Base-by-base conservation (phyloP, 768 basidiomycete species). In the Termitomyces sp. region DNA sequence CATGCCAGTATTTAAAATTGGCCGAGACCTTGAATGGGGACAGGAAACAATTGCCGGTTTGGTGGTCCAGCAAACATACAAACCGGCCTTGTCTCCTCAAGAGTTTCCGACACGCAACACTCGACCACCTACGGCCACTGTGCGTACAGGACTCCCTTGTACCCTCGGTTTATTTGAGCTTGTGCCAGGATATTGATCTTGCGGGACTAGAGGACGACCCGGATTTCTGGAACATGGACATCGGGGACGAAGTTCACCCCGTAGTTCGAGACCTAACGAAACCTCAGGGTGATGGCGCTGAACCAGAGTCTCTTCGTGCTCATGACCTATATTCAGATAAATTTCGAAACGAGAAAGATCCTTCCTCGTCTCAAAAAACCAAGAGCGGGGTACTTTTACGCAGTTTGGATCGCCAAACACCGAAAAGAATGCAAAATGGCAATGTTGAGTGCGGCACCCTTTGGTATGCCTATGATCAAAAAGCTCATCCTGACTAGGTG, bases 41-140 rank as follows among this genome's bases (percentile, higher is more conserved):
- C 62, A 93, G 88, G 93, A 94, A 70, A 79, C 77, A 32, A 72
- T 85, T 24, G 91, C 90, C 22, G 93, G 93, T 6, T 70, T 87
- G 9, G 71, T 77, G 0, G 70, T 82, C 11, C 70, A 74, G 7
- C 66, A 74, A 34, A 70, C 74, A 1, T 85, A 86, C 64, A 84
- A 80, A 62, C 88, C 89, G 15, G 69, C 69, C 14, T 57, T 92
- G 42, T 58, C 75, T 12, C 63, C 80, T 10, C 70, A 66, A 28
- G 76, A 80, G 57, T 93, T 82, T 68, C 90, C 88, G 3, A 81
- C 78, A n/a, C 64, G 76, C 54, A 73, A 87, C 61, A 93, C 91
- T 17, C 81, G 87, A 19, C 90, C 90, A n/a, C 69, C 77, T 56
- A 80, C 77, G 32, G 73, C 81, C 1, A 62, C 80, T 60, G 88